Evolutionary conservation across 1,139 yeast genomes (phyloP), one percentile per base, ranked within the genome.

Genomic region (Protomyces lactucae-debilis): DNA sequence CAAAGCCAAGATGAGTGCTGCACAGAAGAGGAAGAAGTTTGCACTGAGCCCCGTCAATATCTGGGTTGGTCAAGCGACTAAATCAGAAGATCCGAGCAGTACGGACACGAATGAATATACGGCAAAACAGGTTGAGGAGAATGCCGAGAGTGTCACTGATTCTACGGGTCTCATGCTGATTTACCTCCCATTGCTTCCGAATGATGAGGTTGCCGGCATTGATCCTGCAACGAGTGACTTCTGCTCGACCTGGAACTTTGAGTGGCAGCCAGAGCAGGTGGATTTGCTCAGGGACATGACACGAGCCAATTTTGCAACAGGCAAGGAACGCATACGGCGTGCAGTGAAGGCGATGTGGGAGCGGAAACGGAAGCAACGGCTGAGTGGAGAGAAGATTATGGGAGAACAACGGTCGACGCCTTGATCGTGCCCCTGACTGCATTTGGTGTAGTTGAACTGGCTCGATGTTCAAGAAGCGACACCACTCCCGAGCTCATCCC

Each of bases 271-370:
- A 67, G 65, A 28, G 67, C 65, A 46, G 69, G 68, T 53, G 75
- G 76, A 70, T 70, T 71, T 59, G 70, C 73, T 70, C 75, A 66
- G 68, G 73, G 68, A 64, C 71, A 68, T 69, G 75, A 72, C 71
- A 63, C 64, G 72, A 75, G 66, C 72, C 70, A 70, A 67, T 73
- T 71, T 61, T 57, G 55, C 40, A 23, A 68, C 60, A 16, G 70
- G 70, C 36, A 55, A 64, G 55, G 68, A 65, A 46, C 67, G 63
- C 14, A 63, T 69, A 21, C 55, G 64, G 57, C 56, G 64, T 35
- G 70, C 69, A n/a, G 63, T 69, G 21, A 46, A 68, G 51, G 59
- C 64, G 51, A 61, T 61, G 53, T 70, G 70, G 55, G 65, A 66
- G 61, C 64, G 69, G 6, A 70, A 70, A 60, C 63, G 57, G 56